Base-by-base conservation (phyloP, 1,284 basidiomycete genomes). In the Ceratobasidium sp. region DNA sequence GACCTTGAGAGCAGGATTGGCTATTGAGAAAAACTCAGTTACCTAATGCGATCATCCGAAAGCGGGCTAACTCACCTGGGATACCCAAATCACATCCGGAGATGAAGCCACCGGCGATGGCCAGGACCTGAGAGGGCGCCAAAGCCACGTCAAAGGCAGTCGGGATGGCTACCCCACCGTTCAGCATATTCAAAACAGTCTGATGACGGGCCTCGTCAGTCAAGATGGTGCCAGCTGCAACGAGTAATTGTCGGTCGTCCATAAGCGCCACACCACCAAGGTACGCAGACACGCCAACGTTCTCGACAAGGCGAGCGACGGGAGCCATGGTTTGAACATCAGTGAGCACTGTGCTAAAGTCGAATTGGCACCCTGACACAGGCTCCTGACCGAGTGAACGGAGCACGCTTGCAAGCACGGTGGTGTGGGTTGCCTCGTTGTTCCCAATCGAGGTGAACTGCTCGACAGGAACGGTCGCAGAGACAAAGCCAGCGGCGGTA, bases 141-240 rank as follows among this genome's bases (percentile, higher is more conserved):
- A 94, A 80, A 10, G 86, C 82, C 57, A 93, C 80, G 75, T 93
- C 91, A 75, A 93, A 93, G 0, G 89, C 81, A 42, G 83, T 77
- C 6, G 91, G 86, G 62, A 90, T 85, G 20, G 86, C 81, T 6
- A 82, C 83, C 13, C 85, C 88, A 68, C 81, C 82, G 69, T 82
- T 84, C 69, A 93, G 75, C 70, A 91, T 76, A 80, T 93, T 93
- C 49, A 93, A 81, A 40, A 93, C 79, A 3, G 87, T 88, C 77
- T 92, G 89, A 76, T 94, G 92, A 68, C 93, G 88, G 29, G 91
- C 89, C 77, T 94, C 92, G 62, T 91, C 82, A 40, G 92, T 91
- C 76, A 92, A 77, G 78, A 94, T 94, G 31, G 87, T 87, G 7
- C 84, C 92, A 55, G 91, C 91, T 32, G 86, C 84, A 62, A 84